Evolutionary conservation across 2,329 filamentous ascomycete genomes (phyloP), one percentile per base, ranked within the genome.

Genomic region (Cercospora citrullina): DNA sequence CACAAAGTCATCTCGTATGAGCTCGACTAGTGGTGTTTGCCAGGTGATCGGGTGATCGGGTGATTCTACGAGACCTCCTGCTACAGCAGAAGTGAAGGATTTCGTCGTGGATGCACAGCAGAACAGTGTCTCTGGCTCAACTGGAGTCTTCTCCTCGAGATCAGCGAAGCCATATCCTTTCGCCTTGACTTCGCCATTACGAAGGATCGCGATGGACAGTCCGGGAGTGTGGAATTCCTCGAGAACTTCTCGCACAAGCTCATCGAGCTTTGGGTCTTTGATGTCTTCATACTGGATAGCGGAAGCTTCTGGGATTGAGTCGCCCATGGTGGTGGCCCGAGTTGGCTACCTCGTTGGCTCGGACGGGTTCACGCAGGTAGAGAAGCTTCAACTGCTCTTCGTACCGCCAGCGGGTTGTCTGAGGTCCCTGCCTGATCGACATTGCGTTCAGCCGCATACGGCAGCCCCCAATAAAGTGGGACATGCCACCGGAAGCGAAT

Each of bases 1-100:
- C 2, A 78, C 73, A 66, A 80, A 80, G 48, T 78, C 76, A 26
- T 76, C 72, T 7, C 74, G 77, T 60, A 81, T 76, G 12, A 82
- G 36, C 5, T 75, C 62, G 42, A 72, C 75, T 2, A 82, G 69
- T 5, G 76, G 77, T 1, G 79, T 81, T 1, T 72, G 66, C 78
- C 80, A 81, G 36, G 72, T 70, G 9, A 81, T 72, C 12, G 76
- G 59, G 53, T 73, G 72, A 4, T 76, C 76, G 21, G 39, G 57
- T 23, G 39, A 65, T 21, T 74, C 71, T 4, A 77, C 74, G 1
- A 78, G 68, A 26, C 73, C 55, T 5, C 73, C 69, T 3, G 73
- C 66, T 4, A 74, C 55, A 2, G 75, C 73, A 0, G 74, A 72
- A 8, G 72, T 77, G 68, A 76, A 77, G 9, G 77, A 75, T 36